Evolutionary conservation across 1,284 basidiomycete genomes (phyloP), one percentile per base, ranked within the genome.

Genomic region (Ustilago sp.): DNA sequence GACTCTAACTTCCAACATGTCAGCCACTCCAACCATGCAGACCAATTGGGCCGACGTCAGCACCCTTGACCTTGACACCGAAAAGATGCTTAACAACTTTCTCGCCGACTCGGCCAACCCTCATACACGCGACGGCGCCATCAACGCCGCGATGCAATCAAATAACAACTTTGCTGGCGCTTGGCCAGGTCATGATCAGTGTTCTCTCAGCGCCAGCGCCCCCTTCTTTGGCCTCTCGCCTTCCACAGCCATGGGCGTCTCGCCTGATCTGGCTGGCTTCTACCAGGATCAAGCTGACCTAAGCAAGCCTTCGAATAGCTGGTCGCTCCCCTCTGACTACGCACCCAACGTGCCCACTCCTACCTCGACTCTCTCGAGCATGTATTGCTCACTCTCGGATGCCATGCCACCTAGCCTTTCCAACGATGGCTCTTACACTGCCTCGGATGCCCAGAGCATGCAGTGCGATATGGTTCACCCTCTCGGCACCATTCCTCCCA

Each of bases 21-120:
- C 59, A 13, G 23, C 43, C 35, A 57, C 36, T 31, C 55, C 63
- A n/a, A 38, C 45, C 36, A 59, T 36, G 34, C 64, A 59, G 32
- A n/a, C 28, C 59, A 66, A 62, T 63, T 69, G 72, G 67, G 47
- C 54, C 47, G 64, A 64, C 35, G 48, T 64, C 54, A 58, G 48
- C 35, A 13, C 59, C 3, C 23, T 64, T 15, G 73, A 75, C 32
- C 36, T 39, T 23, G 74, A 76, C 23, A 67, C 69, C 48, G 74
- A 76, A 34, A 63, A 60, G 56, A 68, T 70, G 59, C 60, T 76
- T 56, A 60, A 63, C 50, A 66, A 65, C 1, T 39, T 76, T 17
- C 43, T 72, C n/a, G 41, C 45, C 19, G 28, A 59, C 39, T 41
- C 60, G 9, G 32, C 36, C 31, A 28, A 45, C n/a, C n/a, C 43